Percentiles rank a stretch among this genome's conserved stretches.
Conservation (phyloP, 2,329 filamentous ascomycete species). For the Talaromyces atroroseus region DNA sequence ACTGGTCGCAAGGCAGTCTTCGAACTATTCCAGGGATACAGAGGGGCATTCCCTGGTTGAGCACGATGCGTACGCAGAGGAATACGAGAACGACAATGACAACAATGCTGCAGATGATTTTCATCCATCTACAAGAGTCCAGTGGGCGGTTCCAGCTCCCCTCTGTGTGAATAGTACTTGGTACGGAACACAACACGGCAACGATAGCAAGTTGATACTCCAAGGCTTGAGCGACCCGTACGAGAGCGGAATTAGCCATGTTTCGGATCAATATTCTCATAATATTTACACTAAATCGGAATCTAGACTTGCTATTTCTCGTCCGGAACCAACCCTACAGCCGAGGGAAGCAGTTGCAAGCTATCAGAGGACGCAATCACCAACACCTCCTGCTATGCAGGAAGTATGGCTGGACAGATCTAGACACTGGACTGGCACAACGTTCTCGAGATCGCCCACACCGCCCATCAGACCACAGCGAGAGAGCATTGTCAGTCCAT, state of each 20-base stretch:
- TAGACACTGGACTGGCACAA: not conserved
- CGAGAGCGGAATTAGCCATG: not conserved
- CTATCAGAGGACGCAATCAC: not conserved
- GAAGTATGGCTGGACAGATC: not conserved
- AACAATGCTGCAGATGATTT: not conserved
- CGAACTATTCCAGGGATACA: slow-evolving; percentile 4
- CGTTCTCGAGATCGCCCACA: not conserved
- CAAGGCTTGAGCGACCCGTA: slow-evolving; percentile 6
- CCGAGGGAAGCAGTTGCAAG: not conserved
- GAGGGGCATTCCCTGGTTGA: not conserved
- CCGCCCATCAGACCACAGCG: not conserved
- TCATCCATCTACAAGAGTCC: not conserved
- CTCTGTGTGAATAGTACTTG: not conserved
- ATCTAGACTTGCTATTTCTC: not conserved
- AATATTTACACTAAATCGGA: not conserved
- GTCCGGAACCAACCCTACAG: not conserved
- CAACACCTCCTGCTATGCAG: not conserved
- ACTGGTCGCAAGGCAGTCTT: not conserved
- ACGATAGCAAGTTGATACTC: slow-evolving; percentile 1
- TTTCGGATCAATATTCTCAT: not conserved
- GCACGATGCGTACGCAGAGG: not conserved
- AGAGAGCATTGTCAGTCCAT: not conserved
- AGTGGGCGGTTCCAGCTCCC: not conserved
- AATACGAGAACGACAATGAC: not conserved
- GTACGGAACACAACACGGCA: not conserved